A percentile compares a stretch with the other conserved stretches of the same genome.
Evolutionary conservation across 805 yeast genomes (phyloP).

Genomic region (Lachancea nothofagi): DNA sequence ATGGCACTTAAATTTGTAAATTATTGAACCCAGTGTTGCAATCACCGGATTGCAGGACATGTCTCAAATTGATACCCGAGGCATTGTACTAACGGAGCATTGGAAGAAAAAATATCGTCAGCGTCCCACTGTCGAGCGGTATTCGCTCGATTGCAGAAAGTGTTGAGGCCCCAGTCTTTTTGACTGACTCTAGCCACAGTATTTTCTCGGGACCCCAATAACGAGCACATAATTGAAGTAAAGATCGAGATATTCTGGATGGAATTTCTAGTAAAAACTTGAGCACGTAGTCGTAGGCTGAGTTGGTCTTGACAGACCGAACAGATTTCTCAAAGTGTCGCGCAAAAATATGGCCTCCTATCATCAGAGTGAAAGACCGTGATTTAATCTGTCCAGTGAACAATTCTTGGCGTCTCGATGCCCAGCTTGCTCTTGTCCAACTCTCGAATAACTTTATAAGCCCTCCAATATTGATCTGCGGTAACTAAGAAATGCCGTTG

Average conservation of each 20-base stretch:
- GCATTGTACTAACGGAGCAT: constrained; percentile 55
- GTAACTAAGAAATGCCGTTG: too few relatives aligned
- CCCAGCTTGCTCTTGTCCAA: too few relatives aligned
- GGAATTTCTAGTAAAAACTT: background rate
- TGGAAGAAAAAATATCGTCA: constrained; percentile 36
- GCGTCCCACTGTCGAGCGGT: background rate
- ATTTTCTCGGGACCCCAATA: background rate
- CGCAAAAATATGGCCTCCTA: too few relatives aligned
- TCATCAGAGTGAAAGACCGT: too few relatives aligned
- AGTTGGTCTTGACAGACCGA: too few relatives aligned
- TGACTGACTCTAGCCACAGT: background rate
- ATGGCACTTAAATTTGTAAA: background rate
- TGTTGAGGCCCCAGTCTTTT: background rate
- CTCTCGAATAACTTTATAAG: too few relatives aligned
- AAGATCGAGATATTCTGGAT: background rate
- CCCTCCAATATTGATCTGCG: too few relatives aligned
- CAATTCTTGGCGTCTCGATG: too few relatives aligned
- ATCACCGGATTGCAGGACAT: constrained; percentile 51
- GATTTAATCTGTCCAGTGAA: too few relatives aligned
- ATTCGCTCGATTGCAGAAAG: background rate
- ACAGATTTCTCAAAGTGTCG: too few relatives aligned
- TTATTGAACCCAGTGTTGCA: constrained; percentile 44
- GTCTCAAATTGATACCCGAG: constrained; percentile 26
- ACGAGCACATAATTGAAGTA: constrained; percentile 2
- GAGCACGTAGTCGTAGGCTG: too few relatives aligned